These are phyloP conservation scores for Heliosperma pusillum DNA, from an alignment of 148 eudicot species.

Conservation along the genomic window DNA sequence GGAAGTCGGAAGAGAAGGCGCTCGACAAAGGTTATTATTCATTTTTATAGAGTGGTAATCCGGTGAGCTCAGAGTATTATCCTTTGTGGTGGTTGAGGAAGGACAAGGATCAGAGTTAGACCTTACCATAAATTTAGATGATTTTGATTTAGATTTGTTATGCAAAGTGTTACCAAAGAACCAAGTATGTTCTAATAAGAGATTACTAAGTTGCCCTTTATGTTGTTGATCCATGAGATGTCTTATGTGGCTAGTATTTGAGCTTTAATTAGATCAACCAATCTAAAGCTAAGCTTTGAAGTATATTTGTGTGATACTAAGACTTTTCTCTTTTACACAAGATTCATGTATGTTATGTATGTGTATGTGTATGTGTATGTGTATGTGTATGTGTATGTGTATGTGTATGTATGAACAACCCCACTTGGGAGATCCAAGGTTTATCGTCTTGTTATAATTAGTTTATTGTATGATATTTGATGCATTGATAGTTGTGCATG, in stretches of 20 bases:
- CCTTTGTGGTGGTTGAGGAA: conserved; percentile 25
- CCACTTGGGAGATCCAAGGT: conserved; percentile 21
- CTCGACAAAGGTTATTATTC: conserved; percentile 22
- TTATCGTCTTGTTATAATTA: not conserved
- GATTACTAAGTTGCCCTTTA: conserved; percentile 30
- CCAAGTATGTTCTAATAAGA: conserved; percentile 54
- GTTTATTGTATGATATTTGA: conserved; percentile 14
- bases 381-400: not conserved
- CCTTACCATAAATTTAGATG: conserved; percentile 37
- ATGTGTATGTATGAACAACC: conserved; percentile 13
- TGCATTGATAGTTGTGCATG: conserved; percentile 29
- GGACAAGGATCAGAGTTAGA: conserved; percentile 45
- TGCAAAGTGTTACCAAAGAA: conserved; percentile 52
- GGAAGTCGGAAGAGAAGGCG: conserved; percentile 42
- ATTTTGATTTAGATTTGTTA: conserved; percentile 24
- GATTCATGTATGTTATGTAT: not conserved
- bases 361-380: not conserved
- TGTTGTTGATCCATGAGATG: conserved; percentile 19
- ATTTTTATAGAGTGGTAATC: not conserved
- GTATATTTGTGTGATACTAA: not conserved
- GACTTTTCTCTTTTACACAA: conserved; percentile 10
- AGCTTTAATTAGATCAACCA: conserved; percentile 23
- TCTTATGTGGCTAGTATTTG: conserved; percentile 10
- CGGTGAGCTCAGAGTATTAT: not conserved
- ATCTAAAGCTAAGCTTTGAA: conserved; percentile 9